A percentile compares a stretch with the other conserved stretches of the same genome.
Conservation (phyloP, 2,329 filamentous ascomycete species). For the Zymoseptoria tritici region DNA sequence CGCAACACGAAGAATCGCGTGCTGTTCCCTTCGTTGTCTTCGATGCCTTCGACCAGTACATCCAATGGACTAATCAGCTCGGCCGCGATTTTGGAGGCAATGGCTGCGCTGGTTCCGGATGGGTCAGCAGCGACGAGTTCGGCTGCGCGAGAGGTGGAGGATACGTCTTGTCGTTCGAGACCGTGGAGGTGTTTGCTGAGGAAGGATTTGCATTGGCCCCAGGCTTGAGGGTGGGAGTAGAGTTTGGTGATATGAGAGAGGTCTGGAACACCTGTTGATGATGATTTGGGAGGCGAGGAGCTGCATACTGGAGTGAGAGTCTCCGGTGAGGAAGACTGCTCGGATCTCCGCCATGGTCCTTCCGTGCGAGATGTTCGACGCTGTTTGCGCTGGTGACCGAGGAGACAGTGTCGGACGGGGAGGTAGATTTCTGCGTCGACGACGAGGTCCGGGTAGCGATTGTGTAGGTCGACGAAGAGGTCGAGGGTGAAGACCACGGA, state of each 20-base stretch:
- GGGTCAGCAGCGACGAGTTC: slow-evolving; percentile 59
- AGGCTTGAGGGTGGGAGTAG: slow-evolving; percentile 92
- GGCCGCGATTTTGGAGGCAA: slow-evolving; percentile 69
- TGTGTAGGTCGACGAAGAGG: slow-evolving; percentile 68
- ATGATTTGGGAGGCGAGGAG: not conserved
- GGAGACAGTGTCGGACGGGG: slow-evolving; percentile 78
- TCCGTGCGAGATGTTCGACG: not conserved
- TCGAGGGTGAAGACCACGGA: slow-evolving; percentile 86
- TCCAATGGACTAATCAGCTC: slow-evolving; percentile 55
- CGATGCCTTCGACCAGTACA: slow-evolving; percentile 61
- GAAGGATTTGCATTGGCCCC: slow-evolving; percentile 80
- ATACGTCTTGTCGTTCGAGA: slow-evolving; percentile 74
- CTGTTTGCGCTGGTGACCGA: slow-evolving; percentile 43
- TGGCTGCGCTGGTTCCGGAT: slow-evolving; percentile 57
- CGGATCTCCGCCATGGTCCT: slow-evolving; percentile 7
- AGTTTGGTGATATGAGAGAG: slow-evolving; percentile 63
- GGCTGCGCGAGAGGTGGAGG: slow-evolving; percentile 77
- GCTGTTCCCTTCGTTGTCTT: slow-evolving; percentile 68
- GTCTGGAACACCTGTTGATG: slow-evolving; percentile 39
- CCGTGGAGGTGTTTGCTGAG: slow-evolving; percentile 61
- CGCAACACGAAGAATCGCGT: slow-evolving; percentile 69
- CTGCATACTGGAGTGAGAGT: not conserved
- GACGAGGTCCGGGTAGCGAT: slow-evolving; percentile 57
- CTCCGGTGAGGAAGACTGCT: slow-evolving; percentile 1
- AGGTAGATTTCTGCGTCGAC: slow-evolving; percentile 83